Base-by-base conservation (phyloP, 768 basidiomycete species). In the Podaxis carcinomalis region DNA sequence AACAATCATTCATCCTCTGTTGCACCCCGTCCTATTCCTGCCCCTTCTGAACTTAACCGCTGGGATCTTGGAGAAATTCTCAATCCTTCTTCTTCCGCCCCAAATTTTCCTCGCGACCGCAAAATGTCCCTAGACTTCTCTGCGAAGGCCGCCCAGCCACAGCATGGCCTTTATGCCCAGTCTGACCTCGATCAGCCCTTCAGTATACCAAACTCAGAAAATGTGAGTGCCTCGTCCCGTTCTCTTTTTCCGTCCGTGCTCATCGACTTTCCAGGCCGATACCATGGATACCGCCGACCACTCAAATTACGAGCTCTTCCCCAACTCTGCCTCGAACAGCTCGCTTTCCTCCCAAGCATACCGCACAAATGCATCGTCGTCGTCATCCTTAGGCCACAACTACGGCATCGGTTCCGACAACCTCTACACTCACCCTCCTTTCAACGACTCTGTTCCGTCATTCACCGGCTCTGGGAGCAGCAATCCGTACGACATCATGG, bases 311-410 rank as follows among this genome's bases (percentile, higher is more conserved):
- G 84, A 88, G 70, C 72, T 91, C 54, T 90, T 89, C 73, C 77
- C 81, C 59, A 78, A 76, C 70, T 76, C 79, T 51, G 70, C 74
- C 25, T 68, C 68, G 4, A 65, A 69, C 61, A 63, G 66, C 64
- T 74, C 82, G 5, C 84, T 85, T 69, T 72, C 75, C 53, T 80
- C 83, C 49, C 78, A 83, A 61, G 84, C 88, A 67, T 90, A 90
- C 74, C 84, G 87, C 62, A 78, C 85, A 47, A 88, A 88, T 76
- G 85, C 86, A 35, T 86, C 88, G 54, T 88, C 88, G 0, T 85
- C 86, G 23, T 85, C 87, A 5, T 87, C 86, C n/a, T 77, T 88
- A 9, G 80, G 77, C n/a, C 82, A 81, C 49, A 73, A 70, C 63
- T 88, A 85, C 69, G 72, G 71, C 51, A 79, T 88, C 61, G 74